Evolutionary conservation across 352 stramenopile genomes (phyloP).

Genomic region (Pythium graminicola): DNA sequence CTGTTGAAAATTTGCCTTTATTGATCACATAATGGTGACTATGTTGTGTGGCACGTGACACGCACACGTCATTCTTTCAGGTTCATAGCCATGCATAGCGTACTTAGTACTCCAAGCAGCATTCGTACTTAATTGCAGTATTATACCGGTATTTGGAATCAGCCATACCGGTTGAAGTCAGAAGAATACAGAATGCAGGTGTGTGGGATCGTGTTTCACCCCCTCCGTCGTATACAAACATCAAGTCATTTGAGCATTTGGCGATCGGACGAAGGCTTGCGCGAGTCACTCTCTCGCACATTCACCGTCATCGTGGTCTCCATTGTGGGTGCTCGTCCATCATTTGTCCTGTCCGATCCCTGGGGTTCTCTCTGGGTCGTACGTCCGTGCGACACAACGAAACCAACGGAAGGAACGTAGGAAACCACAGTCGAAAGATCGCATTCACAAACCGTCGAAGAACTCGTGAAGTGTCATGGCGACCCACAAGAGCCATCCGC

Average conservation of each 20-base stretch:
- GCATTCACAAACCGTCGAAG: no score
- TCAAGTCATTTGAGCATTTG: conserved; percentile 10
- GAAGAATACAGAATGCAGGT: conserved; percentile 20
- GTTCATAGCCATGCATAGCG: conserved; percentile 16
- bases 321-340: background rate
- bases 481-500: conserved; percentile 26
- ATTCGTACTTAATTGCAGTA: conserved; percentile 10
- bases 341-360: background rate
- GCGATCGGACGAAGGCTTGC: conserved; percentile 21
- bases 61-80: conserved; percentile 21
- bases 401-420: background rate
- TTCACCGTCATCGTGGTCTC: background rate
- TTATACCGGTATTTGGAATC: conserved; percentile 11
- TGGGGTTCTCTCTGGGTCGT: conserved; percentile 3
- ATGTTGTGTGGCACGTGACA: conserved; percentile 17
- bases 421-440: no score
- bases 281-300: conserved; percentile 7
- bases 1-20: no score
- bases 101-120: conserved; percentile 14
- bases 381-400: conserved; percentile 10
- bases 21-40: no score
- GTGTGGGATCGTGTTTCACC: conserved; percentile 14
- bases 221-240: conserved; percentile 2
- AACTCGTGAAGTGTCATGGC: background rate
- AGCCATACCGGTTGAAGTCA: conserved; percentile 15